Base-by-base conservation (phyloP, 2,329 filamentous ascomycete species). In the Pseudovirgaria hyperparasitica region DNA sequence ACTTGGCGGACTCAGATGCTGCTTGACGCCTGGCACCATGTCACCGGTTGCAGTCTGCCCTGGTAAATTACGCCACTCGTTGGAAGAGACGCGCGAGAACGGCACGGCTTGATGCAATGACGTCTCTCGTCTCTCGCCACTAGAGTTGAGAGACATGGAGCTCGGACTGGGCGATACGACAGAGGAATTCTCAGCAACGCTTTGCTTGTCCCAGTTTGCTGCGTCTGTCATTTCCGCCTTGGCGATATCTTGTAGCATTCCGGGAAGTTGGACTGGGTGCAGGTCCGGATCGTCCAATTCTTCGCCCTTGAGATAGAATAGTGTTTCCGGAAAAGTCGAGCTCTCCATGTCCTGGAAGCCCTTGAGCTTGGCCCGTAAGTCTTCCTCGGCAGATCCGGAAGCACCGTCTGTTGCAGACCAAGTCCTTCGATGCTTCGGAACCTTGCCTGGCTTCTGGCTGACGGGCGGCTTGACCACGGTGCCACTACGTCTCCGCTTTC, bases 291-390 rank as follows among this genome's bases (percentile, higher is more conserved):
- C 82, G 42, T 92, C 82, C 6, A 70, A 58, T 15, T 85, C 79
- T 13, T 80, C 76, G 16, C 82, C 82, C 17, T 76, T 70, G 3
- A 92, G 62, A 41, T 82, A 86, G 6, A 92, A 57, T 10, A 86
- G 68, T 48, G 81, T 90, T 23, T 82, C 71, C 1, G 80, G 77
- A 3, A 80, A 65, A 5, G 81, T 86, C 44, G 81, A 90, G 10
- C 76, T 82, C 48, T 90, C 90, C 82, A 90, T 90, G 43, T 87
- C 82, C 51, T 87, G 79, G 21, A 86, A 62, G 2, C 72, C 77
- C 39, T 78, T 75, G 16, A 90, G 62, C 54, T 87, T 87, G 52
- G 71, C 70, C 42, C 85, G 78, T 14, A 87, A 53, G 43, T 90
- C 82, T 42, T 90, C 82, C 46, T 66, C 62, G 3, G 60, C 58